These are phyloP conservation scores for Russula abietina DNA, from an alignment of 768 basidiomycete genomes.

Conservation along the genomic window DNA sequence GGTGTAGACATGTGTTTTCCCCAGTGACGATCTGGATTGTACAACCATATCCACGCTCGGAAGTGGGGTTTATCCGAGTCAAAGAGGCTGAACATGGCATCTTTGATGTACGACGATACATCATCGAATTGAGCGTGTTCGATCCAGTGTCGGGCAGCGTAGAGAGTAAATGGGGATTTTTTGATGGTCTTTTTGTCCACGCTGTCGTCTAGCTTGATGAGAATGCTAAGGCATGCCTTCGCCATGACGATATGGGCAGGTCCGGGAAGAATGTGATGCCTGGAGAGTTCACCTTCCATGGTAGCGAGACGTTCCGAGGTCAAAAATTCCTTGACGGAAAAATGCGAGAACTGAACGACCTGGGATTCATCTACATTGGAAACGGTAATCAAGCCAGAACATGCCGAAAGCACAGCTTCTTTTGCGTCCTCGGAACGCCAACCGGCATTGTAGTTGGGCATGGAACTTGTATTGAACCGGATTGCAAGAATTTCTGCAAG, in stretches of 20 bases:
- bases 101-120: background rate
- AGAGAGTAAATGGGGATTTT: background rate
- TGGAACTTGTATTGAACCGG: background rate
- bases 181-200: background rate
- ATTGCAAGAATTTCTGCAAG: conserved; percentile 13
- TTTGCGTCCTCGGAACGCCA: conserved; percentile 3
- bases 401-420: conserved; percentile 3
- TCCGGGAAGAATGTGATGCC: background rate
- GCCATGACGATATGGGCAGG: conserved; percentile 3
- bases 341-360: conserved; percentile 9
- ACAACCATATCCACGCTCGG: conserved; percentile 6
- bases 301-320: background rate
- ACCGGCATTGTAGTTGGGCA: background rate
- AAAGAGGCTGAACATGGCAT: background rate
- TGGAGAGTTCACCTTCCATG: background rate
- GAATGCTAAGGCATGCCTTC: background rate
- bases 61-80: background rate
- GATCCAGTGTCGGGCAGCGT: conserved; percentile 11
- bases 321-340: conserved; percentile 14
- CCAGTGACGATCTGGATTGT: conserved; percentile 4
- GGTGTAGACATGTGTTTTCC: background rate
- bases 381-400: conserved; percentile 3
- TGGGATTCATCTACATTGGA: background rate
- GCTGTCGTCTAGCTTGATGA: background rate
- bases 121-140: background rate